Evolutionary conservation across 345 rosid genomes (phyloP).

Genomic region (Gossypioides kirkii): DNA sequence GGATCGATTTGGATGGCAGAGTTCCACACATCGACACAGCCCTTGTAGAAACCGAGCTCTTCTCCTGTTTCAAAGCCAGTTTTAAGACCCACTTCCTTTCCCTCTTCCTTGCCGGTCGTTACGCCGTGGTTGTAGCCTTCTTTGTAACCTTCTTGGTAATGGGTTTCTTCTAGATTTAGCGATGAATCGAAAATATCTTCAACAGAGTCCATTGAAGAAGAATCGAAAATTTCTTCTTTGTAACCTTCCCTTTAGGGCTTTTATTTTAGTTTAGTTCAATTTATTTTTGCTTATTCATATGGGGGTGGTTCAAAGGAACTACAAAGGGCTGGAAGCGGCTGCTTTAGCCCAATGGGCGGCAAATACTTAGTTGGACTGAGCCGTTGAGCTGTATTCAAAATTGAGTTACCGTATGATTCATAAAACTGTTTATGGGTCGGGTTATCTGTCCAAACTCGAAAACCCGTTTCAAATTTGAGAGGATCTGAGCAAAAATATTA

Average conservation of each 20-base stretch:
- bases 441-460: too few species aligned
- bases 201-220: constrained; percentile 22
- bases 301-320: not conserved
- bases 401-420: too few species aligned
- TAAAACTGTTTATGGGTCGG: too few species aligned
- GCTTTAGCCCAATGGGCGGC: not conserved
- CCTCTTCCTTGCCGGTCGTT: constrained; percentile 55
- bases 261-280: not conserved
- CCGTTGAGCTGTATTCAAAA: too few species aligned
- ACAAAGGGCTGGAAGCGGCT: not conserved
- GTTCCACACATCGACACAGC: constrained; percentile 68
- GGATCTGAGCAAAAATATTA: too few species aligned
- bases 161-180: constrained; percentile 57
- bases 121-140: constrained; percentile 52
- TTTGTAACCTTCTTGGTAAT: constrained; percentile 51
- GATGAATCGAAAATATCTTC: constrained; percentile 54
- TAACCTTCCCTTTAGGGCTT: not conserved
- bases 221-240: not conserved
- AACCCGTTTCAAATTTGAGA: too few species aligned
- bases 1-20: constrained; percentile 48
- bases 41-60: constrained; percentile 71
- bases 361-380: not conserved
- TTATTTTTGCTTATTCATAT: not conserved
- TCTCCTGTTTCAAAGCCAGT: constrained; percentile 71
- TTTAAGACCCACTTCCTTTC: constrained; percentile 51